These are phyloP conservation scores for Solanum etuberosum DNA, from an alignment of 257 asterid genomes.

Conservation along the genomic window DNA sequence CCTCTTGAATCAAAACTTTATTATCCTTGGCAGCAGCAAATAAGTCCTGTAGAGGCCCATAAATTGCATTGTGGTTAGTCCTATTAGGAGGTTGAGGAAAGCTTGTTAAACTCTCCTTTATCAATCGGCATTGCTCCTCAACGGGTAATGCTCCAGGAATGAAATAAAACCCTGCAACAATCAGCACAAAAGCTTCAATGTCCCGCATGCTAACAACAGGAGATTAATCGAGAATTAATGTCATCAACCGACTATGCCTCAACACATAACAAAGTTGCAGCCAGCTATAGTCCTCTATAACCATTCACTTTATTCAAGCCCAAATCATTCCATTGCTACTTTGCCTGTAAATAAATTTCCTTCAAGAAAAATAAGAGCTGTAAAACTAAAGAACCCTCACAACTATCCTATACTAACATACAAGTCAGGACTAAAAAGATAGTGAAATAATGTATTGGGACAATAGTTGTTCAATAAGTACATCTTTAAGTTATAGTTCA, in stretches of 20 bases:
- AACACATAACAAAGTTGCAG: not conserved
- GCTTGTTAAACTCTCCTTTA: conserved; percentile 64
- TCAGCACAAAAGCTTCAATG: not conserved
- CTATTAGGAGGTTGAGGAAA: conserved; percentile 92
- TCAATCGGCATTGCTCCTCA: conserved; percentile 78
- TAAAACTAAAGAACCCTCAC: not conserved
- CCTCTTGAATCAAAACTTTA: conserved; percentile 39
- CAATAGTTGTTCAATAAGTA: not conserved
- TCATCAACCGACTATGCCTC: not conserved
- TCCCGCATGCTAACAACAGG: not conserved
- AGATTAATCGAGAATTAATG: not conserved
- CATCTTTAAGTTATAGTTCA: not conserved
- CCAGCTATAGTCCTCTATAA: not conserved
- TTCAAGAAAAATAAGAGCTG: not conserved
- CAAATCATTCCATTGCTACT: not conserved
- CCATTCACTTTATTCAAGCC: not conserved
- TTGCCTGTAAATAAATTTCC: not conserved
- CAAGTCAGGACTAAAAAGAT: not conserved
- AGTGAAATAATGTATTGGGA: not conserved
- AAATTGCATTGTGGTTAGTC: conserved; percentile 80
- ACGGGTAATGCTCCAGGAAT: conserved; percentile 75
- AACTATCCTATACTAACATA: not conserved
- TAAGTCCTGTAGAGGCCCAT: conserved; percentile 66
- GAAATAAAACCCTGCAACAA: conserved; percentile 69
- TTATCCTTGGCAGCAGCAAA: conserved; percentile 58